Evolutionary conservation across 225 moss, liverwort and hornwort genomes (phyloP).

Genomic region (Climacium dendroides): DNA sequence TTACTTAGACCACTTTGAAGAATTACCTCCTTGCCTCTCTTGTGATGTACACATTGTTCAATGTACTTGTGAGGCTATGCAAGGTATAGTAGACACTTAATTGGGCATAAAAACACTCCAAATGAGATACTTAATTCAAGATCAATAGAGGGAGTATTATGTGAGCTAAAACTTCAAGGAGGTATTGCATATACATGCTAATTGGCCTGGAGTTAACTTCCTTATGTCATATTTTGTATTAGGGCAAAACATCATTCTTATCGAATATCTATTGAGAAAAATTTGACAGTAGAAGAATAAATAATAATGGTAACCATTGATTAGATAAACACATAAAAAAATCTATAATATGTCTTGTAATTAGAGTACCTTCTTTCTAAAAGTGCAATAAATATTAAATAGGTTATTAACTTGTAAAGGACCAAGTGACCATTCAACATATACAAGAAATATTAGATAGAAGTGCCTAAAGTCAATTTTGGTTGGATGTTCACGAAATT

Average conservation of each 20-base stretch:
- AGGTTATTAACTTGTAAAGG: not conserved
- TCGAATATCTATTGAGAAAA: not conserved
- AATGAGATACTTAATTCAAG: no score
- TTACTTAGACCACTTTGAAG: accelerated
- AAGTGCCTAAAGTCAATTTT: not conserved
- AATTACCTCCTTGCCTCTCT: not conserved
- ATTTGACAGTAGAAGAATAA: not conserved
- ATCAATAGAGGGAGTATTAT: not conserved
- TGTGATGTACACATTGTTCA: not conserved
- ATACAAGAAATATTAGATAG: accelerated
- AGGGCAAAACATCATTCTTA: not conserved
- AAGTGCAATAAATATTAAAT: not conserved
- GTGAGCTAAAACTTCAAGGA: not conserved
- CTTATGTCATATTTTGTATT: not conserved
- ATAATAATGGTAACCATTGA: not conserved
- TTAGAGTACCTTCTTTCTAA: not conserved
- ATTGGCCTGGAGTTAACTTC: not conserved
- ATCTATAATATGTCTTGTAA: not conserved
- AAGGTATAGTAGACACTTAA: not conserved
- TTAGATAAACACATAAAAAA: not conserved
- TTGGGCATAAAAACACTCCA: not conserved
- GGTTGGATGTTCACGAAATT: not conserved
- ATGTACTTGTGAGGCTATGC: not conserved
- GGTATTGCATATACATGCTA: not conserved
- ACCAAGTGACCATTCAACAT: no score